Base-by-base conservation (phyloP, 257 asterid species). In the Echium plantagineum region DNA sequence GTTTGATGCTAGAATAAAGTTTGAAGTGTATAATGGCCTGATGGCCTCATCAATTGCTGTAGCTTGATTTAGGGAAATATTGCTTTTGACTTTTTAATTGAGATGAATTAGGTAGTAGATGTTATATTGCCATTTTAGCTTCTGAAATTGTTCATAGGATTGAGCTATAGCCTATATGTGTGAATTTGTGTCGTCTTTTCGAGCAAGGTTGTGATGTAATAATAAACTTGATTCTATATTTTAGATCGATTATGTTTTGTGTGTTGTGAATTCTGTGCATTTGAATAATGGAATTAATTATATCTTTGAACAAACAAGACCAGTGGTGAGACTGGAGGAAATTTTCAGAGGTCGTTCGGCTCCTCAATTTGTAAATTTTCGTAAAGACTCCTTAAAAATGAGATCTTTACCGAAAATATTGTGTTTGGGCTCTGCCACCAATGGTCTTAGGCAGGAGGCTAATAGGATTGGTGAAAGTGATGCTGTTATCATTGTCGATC, bases 401-500 rank as follows among this genome's bases (percentile, higher is more conserved):
- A 74, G 68, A 59, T 64, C 75, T 73, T 73, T 73, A 64, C 70
- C 71, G 8, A 69, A 79, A 18, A 74, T 77, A 61, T 63, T 79
- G 78, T 76, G 94, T 75, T 62, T 83, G 79, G 86, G 86, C 78
- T 68, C 85, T 63, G 77, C 69, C 61, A 80, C 66, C 67, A 89
- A 85, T 76, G 94, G 82, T 49, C 62, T 72, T 63, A 69, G 83
- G 78, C 79, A 72, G 69, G 72, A 71, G 63, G 60, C 60, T 3
- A 66, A 66, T 15, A 77, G 85, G 48, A 81, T 85, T 58, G 82
- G 66, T 42, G 87, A 67, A 59, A 79, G 85, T 4, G 98, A 86
- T 47, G 98, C 87, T 7, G 77, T 93, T 63, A 77, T 93, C 66
- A 86, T 93, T 63, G 98, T 93, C 21, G 98, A 93, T 77, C 98